Conservation (phyloP, 441 rosid species). For the Syzygium malaccense region DNA sequence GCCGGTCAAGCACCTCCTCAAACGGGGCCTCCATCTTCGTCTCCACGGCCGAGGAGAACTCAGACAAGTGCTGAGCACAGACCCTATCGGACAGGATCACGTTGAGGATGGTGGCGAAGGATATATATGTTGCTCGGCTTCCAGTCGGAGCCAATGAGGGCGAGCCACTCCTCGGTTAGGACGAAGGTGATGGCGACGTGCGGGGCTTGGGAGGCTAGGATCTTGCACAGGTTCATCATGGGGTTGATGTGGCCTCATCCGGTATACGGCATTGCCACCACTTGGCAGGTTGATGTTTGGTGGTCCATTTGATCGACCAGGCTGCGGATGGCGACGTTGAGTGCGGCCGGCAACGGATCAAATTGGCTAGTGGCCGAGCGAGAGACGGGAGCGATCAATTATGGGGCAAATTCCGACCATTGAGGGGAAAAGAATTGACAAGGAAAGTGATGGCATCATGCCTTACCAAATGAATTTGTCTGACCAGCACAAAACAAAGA, state of each 20-base stretch:
- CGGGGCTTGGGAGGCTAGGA: background rate
- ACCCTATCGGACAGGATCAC: background rate
- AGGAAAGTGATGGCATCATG: background rate
- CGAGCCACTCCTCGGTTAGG: background rate
- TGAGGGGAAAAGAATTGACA: background rate
- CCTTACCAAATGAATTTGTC: background rate
- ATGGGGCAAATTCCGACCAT: background rate
- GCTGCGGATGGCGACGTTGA: background rate
- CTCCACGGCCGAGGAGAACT: background rate
- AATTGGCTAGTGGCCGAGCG: background rate
- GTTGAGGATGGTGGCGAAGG: background rate
- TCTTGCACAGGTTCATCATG: background rate
- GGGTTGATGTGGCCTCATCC: background rate
- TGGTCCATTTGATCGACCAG: background rate
- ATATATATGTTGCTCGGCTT: background rate
- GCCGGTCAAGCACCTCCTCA: background rate
- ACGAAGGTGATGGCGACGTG: background rate
- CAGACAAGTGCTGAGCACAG: background rate
- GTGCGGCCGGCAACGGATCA: background rate
- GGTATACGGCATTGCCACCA: background rate
- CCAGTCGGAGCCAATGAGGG: background rate
- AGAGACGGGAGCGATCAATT: background rate
- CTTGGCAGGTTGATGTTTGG: background rate
- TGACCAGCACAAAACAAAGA: background rate
- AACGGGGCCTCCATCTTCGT: background rate